These are phyloP conservation scores for Paecilomyces niveus DNA, from an alignment of 2,329 filamentous ascomycete species.

Conservation along the genomic window DNA sequence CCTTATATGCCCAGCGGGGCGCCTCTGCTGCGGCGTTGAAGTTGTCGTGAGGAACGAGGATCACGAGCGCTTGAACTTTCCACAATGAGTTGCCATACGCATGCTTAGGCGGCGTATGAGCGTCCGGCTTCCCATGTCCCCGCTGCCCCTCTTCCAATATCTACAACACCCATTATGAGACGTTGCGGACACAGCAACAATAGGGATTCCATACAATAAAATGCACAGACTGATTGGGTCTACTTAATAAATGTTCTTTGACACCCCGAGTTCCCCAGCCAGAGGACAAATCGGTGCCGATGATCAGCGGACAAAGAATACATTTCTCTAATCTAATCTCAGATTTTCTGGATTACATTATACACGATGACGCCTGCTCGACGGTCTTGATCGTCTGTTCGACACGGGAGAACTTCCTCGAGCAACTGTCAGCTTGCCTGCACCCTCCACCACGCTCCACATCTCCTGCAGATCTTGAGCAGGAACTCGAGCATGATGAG, in stretches of 20 bases:
- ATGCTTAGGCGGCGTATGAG: background rate
- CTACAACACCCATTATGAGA: background rate
- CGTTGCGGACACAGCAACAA: background rate
- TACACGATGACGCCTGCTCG: constrained; percentile 49
- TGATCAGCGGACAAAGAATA: constrained; percentile 14
- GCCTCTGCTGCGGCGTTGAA: constrained; percentile 6
- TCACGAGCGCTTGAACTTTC: constrained; percentile 8
- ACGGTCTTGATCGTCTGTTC: constrained; percentile 68
- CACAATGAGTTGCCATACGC: background rate
- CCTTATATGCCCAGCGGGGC: constrained; percentile 10
- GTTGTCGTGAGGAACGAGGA: constrained; percentile 15
- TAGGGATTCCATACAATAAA: background rate
- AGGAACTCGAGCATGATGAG: background rate
- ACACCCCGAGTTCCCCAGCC: background rate
- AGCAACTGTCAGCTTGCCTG: constrained; percentile 49
- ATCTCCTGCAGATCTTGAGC: background rate
- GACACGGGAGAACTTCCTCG: constrained; percentile 57
- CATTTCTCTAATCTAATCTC: constrained; percentile 45
- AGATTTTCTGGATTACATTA: constrained; percentile 56
- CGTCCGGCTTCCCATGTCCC: background rate
- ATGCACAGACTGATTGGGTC: background rate
- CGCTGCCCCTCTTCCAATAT: background rate
- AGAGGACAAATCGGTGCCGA: constrained; percentile 10
- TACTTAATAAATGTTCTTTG: background rate
- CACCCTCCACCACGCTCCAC: constrained; percentile 12